Base-by-base conservation (phyloP, 177 flowering plant genomes). In the Tripterygium wilfordii region DNA sequence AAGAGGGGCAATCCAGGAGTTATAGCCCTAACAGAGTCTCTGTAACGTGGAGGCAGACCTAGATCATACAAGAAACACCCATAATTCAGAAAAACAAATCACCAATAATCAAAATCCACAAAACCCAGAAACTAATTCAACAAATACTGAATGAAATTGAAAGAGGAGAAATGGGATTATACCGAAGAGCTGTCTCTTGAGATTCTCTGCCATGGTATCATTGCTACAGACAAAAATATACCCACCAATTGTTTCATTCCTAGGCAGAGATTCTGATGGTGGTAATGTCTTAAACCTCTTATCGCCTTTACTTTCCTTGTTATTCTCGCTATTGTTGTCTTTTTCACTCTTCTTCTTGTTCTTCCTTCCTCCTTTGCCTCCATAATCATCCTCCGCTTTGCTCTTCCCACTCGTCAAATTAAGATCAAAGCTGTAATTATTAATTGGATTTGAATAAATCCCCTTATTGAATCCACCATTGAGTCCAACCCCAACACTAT, bases 191-290 rank as follows among this genome's bases (percentile, higher is more conserved):
- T 86, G 75, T 45, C 96, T 76, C 48, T 73, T 75, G 70, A 88
- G 82, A 54, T 92, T 88, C 66, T 92, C 98, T 21, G 73, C 67
- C 98, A 92, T 92, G 55, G 98, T 92, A 49, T 92, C 96, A 48
- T 92, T 92, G 72, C 88, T 92, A 74, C 98, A 92, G 49, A 92
- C 96, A 48, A 92, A 92, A 45, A 92, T 92, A 53, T 92, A 92
- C 2, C 98, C 98, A 27, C 98, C 98, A 58, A 92, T 59, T 1
- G 78, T 65, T 61, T 92, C 96, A 45, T 80, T 67, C 39, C 90
- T 72, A 0, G 98, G 94, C 42, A 92, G 60, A 47, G 96, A 57
- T 51, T 92, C 98, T 0, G 96, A 62, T 9, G 96, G 72, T 21
- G 98, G 96, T 40, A 92, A 83, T 1, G 96, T 86, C 76, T 92